Evolutionary conservation across 352 stramenopile species (phyloP), one percentile per base, ranked within the genome.

Genomic region (Phytophthora hybrid): DNA sequence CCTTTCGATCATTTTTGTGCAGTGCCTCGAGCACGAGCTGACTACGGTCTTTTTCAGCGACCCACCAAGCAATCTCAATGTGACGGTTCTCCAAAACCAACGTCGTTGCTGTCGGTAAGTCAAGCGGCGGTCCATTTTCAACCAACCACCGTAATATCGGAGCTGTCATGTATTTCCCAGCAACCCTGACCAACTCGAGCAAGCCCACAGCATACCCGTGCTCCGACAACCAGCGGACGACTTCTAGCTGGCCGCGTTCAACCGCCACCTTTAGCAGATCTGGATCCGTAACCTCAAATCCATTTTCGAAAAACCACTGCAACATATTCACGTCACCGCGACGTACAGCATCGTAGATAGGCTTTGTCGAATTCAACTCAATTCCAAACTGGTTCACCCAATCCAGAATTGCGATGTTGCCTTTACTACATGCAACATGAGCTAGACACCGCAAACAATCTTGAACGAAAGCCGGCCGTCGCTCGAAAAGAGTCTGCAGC

Each of bases 351-450:
- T 37, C 10, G 3, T 23, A 23, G 14, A 57, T 57, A 6, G 51
- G 51, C 4, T 0, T 3, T 18, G 51, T 41, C 13, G 51, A 57
- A 0, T 23, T 23, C 51, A 57, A n/a, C 51, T 57, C 51, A 14
- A 57, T 32, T 11, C 51, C 51, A 41, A 57, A 57, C 23, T 32
- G 51, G 7, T n/a, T 57, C 21, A 57, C 21, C 51, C 51, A 57
- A 23, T 39, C 51, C 23, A 57, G 16, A 11, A 57, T 23, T 34
- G 13, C 21, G 13, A 37, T 32, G 51, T 57, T 32, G 51, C 51
- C 23, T 57, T 14, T n/a, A 37, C 14, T 37, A 11, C 9, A 18
- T 9, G 51, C 51, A 21, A n/a, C 39, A 11, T 18, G 9, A 0
- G 51, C 51, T 37, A 57, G n/a, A n/a, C 51, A 37, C 8, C 21